These are phyloP conservation scores for Hylodesmum podocarpum DNA, from an alignment of 306 rosid genomes.

Conservation along the genomic window DNA sequence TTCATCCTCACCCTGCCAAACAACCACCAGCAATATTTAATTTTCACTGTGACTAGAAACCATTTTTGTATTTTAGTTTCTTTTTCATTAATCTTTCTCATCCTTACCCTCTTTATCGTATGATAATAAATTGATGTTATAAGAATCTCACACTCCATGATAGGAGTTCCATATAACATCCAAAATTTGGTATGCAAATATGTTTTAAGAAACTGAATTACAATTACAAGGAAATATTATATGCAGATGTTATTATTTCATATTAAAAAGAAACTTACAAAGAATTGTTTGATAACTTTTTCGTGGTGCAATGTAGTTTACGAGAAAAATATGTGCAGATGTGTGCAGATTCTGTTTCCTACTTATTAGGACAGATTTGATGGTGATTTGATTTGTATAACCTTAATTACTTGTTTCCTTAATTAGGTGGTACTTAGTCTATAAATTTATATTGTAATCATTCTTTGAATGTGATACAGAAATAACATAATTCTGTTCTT, in stretches of 20 bases:
- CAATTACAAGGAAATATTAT: background rate
- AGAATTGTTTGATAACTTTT: background rate
- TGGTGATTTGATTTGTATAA: too few relatives aligned
- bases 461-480: too few relatives aligned
- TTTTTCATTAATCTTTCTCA: background rate
- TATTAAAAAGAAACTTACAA: background rate
- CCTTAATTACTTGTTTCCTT: too few relatives aligned
- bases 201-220: conserved; percentile 15
- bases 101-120: conserved; percentile 4
- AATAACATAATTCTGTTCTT: too few relatives aligned
- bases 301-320: too few relatives aligned
- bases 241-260: background rate
- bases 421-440: too few relatives aligned
- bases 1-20: conserved; percentile 56
- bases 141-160: background rate
- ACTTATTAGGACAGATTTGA: too few relatives aligned
- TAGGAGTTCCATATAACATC: conserved; percentile 17
- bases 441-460: too few relatives aligned
- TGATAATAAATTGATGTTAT: background rate
- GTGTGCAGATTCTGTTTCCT: too few relatives aligned
- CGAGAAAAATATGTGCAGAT: too few relatives aligned
- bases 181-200: conserved; percentile 1
- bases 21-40: conserved; percentile 8
- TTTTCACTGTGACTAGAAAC: background rate
- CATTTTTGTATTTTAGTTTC: background rate